A percentile compares a stretch with the other conserved stretches of the same genome.
Evolutionary conservation across 2,329 filamentous ascomycete species (phyloP).

Genomic region (Lecanosticta acicola): DNA sequence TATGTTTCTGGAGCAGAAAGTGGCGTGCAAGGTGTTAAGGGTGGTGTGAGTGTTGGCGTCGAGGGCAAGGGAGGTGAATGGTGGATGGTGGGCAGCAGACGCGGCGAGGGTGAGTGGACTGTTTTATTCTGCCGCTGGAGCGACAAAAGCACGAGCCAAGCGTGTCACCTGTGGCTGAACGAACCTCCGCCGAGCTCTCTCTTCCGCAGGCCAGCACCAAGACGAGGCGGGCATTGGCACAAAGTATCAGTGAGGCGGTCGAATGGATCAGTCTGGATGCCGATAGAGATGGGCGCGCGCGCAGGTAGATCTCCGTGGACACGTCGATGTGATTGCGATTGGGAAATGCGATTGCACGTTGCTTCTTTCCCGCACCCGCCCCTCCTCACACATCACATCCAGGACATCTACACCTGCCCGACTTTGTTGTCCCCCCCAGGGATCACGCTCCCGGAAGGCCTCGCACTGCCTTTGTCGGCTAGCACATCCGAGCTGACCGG

Average conservation of each 20-base stretch:
- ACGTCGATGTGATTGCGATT: background rate
- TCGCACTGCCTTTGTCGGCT: background rate
- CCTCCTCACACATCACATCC: background rate
- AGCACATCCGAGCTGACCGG: background rate
- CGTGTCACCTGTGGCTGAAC: background rate
- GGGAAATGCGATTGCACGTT: background rate
- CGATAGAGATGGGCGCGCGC: background rate
- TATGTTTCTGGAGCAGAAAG: background rate
- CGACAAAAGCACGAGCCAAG: background rate
- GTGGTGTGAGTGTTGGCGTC: background rate
- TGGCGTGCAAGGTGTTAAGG: background rate
- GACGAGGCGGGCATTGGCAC: no score
- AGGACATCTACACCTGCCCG: background rate
- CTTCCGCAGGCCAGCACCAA: no score
- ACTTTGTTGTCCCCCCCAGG: background rate
- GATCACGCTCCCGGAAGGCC: background rate
- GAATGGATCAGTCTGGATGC: constrained; percentile 1
- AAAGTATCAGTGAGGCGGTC: background rate
- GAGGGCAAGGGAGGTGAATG: background rate
- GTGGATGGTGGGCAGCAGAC: background rate
- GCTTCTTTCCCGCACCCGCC: background rate
- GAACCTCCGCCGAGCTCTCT: background rate
- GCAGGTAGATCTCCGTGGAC: background rate
- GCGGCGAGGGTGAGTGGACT: constrained; percentile 2
- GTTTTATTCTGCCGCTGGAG: background rate